These are phyloP conservation scores for Borealophlyctis nickersoniae DNA, from an alignment of 192 early-diverging fungal genomes.

Conservation along the genomic window DNA sequence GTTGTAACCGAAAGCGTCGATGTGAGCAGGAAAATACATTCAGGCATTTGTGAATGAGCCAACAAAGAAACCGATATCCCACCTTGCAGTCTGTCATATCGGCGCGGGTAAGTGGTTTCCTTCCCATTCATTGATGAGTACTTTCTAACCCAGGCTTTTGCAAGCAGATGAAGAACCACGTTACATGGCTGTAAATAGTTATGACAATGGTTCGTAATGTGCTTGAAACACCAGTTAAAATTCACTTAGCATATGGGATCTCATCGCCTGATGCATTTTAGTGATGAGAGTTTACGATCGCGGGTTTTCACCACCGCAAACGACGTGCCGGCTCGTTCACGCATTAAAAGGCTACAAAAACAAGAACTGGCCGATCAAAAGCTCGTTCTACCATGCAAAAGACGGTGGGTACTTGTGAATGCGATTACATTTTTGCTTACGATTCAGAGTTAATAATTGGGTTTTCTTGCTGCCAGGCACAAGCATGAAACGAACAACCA, in stretches of 20 bases:
- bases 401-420: slow-evolving; percentile 52
- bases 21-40: slow-evolving; percentile 57
- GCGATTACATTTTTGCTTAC: slow-evolving; percentile 5
- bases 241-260: not conserved
- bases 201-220: slow-evolving; percentile 75
- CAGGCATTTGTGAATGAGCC: slow-evolving; percentile 60
- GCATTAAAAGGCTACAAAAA: slow-evolving; percentile 88
- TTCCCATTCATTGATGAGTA: not conserved
- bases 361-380: slow-evolving; percentile 94
- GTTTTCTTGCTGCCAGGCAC: slow-evolving; percentile 6
- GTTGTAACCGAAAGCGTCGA: no score
- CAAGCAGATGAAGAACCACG: slow-evolving; percentile 56
- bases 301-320: slow-evolving; percentile 73
- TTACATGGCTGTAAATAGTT: slow-evolving; percentile 87
- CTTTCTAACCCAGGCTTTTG: not conserved
- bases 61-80: slow-evolving; percentile 73
- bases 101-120: slow-evolving; percentile 18
- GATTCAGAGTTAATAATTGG: no score
- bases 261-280: slow-evolving; percentile 20
- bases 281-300: slow-evolving; percentile 91
- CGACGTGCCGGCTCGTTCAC: slow-evolving; percentile 66
- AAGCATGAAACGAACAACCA: slow-evolving; percentile 9
- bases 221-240: not conserved
- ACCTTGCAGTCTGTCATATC: slow-evolving; percentile 58
- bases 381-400: slow-evolving; percentile 70